A percentile compares a stretch with the other conserved stretches of the same genome.
phyloP scores from a whole-genome alignment of 2,329 filamentous ascomycete genomes.

The Gnomoniopsis smithogilvyi region DNA sequence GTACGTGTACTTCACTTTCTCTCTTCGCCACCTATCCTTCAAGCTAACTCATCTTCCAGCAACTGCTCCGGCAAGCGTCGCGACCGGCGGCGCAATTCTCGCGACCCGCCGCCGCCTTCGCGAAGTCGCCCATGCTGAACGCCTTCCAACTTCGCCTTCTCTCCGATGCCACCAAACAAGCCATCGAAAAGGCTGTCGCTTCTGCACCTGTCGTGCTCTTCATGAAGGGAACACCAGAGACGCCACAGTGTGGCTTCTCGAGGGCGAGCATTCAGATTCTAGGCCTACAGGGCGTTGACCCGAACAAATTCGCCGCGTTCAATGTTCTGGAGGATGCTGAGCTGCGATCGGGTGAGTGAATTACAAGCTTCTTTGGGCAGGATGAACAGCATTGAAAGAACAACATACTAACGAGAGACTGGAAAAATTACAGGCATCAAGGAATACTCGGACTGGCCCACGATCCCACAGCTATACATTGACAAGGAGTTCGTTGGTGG shows the following conservation, averaged over 20 bases:
- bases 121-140: slow-evolving; percentile 15
- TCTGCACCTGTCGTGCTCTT: slow-evolving; percentile 94
- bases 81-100: slow-evolving; percentile 6
- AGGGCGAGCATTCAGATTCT: slow-evolving; percentile 93
- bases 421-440: slow-evolving; percentile 73
- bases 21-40: background rate
- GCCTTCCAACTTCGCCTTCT: slow-evolving; percentile 54
- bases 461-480: slow-evolving; percentile 94
- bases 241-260: slow-evolving; percentile 83
- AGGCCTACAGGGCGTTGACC: slow-evolving; percentile 91
- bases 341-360: slow-evolving; percentile 67
- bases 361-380: background rate
- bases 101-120: slow-evolving; percentile 7
- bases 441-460: slow-evolving; percentile 99
- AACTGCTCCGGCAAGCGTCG: slow-evolving; percentile 17
- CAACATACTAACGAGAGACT: background rate
- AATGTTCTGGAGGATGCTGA: slow-evolving; percentile 94
- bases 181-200: slow-evolving; percentile 85
- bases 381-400: background rate
- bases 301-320: slow-evolving; percentile 94
- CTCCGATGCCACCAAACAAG: slow-evolving; percentile 73
- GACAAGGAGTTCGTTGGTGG: slow-evolving; percentile 95
- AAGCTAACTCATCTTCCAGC: background rate
- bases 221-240: slow-evolving; percentile 86
- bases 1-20: background rate